Base-by-base conservation (phyloP, 257 asterid species). In the Eustoma russellianum region DNA sequence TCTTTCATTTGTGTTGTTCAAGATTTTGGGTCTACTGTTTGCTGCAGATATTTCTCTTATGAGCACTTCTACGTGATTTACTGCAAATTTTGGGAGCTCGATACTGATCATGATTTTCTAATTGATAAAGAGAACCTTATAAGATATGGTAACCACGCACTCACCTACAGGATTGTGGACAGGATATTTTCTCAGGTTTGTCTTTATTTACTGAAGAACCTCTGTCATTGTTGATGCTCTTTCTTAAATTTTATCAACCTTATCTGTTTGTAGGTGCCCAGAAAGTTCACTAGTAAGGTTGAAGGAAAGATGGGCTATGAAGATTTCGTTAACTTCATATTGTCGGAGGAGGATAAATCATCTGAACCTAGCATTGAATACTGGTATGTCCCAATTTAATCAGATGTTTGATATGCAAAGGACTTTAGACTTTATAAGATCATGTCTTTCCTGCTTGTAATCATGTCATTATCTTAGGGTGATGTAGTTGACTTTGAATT, bases 51-150 rank as follows among this genome's bases (percentile, higher is more conserved):
- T 81, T 92, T 92, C 83, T 92, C 99, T 13, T 92, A 92, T 61
- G 97, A 92, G 72, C 99, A 92, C 74, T 92, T 92, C 68, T 92
- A 92, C 57, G 99, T 92, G 79, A 92, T 92, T 80, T 92, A 92
- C 72, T 92, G 99, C 94, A 92, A 92, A 79, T 92, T 92, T 64
- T 92, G 99, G 99, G 99, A 92, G 86, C 94, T 92, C 74, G 99
- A 92, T 60, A 76, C 95, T 13, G 99, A 92, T 77, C 99, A 92
- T 63, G 99, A 92, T 71, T 92, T 92, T 74, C 79, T 85, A 72
- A 92, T 92, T 50, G 99, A 92, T 70, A 92, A 92, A 71, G 99
- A 92, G 77, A 88, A 88, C 68, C 95, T 92, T 74, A 85, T 92
- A 64, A 82, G 91, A 85, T 92, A 92, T 75, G 99, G 99, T 65